phyloP scores from a whole-genome alignment of 305 asterid species.

The Solanum hybrid region DNA sequence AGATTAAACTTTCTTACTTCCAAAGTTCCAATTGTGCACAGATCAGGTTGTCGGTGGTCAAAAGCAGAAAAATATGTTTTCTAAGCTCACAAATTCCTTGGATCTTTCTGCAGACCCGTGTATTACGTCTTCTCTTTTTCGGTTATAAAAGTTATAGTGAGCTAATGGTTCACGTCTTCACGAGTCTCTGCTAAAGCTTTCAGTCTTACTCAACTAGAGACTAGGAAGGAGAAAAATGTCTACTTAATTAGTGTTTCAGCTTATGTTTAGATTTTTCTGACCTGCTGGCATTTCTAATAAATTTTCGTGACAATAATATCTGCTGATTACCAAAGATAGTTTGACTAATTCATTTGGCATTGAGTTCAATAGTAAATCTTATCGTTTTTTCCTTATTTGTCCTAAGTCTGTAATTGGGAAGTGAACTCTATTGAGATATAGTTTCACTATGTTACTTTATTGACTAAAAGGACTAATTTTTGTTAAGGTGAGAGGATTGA shows the following conservation, averaged over 20 bases:
- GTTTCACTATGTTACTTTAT: neutral
- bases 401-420: neutral
- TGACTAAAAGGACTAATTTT: neutral
- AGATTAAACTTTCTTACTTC: neutral
- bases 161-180: neutral
- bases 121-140: neutral
- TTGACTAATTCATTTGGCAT: slow-evolving; percentile 1
- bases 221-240: neutral
- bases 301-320: neutral
- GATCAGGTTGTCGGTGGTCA: slow-evolving; percentile 1
- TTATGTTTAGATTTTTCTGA: neutral
- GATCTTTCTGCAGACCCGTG: neutral
- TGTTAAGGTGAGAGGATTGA: neutral
- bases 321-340: neutral
- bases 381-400: neutral
- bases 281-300: neutral
- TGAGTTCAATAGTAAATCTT: neutral
- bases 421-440: neutral
- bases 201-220: neutral
- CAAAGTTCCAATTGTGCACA: neutral
- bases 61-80: neutral
- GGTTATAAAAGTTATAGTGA: neutral
- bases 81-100: neutral
- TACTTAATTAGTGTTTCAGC: neutral
- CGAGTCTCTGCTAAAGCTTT: neutral